A percentile compares a stretch with the other conserved stretches of the same genome.
Evolutionary conservation across 768 basidiomycete species (phyloP).

Genomic region (Lyophyllum shimeji): DNA sequence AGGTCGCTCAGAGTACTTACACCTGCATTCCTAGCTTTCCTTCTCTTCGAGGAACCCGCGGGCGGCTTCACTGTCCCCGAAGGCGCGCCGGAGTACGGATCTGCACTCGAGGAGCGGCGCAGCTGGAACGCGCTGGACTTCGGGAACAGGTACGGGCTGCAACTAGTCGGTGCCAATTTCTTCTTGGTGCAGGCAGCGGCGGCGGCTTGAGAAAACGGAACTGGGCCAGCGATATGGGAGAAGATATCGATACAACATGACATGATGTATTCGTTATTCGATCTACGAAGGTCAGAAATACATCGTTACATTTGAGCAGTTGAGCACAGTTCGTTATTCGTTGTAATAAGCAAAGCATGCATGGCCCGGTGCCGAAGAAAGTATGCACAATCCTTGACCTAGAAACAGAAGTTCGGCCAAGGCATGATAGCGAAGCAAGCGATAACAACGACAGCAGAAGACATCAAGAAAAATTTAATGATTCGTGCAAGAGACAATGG

Average conservation of each 20-base stretch:
- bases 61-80: constrained; percentile 38
- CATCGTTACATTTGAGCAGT: constrained; percentile 9
- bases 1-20: not conserved
- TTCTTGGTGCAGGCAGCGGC: constrained; percentile 40
- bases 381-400: constrained; percentile 11
- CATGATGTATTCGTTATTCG: constrained; percentile 11
- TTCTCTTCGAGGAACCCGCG: constrained; percentile 60
- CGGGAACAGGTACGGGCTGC: constrained; percentile 48
- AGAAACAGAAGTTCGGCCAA: constrained; percentile 4
- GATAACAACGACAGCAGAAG: constrained; percentile 14
- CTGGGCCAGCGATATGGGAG: no score
- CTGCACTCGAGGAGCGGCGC: constrained; percentile 41
- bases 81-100: constrained; percentile 45
- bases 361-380: constrained; percentile 5
- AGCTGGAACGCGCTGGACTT: constrained; percentile 59
- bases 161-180: constrained; percentile 60
- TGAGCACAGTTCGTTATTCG: constrained; percentile 3
- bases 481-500: not conserved
- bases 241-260: not conserved
- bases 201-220: not conserved
- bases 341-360: constrained; percentile 1
- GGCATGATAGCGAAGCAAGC: constrained; percentile 6
- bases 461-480: constrained; percentile 1
- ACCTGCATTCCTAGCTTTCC: constrained; percentile 43
- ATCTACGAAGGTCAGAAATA: constrained; percentile 12